phyloP scores from a whole-genome alignment of 2,329 filamentous ascomycete species.

The Fusarium sp. region DNA sequence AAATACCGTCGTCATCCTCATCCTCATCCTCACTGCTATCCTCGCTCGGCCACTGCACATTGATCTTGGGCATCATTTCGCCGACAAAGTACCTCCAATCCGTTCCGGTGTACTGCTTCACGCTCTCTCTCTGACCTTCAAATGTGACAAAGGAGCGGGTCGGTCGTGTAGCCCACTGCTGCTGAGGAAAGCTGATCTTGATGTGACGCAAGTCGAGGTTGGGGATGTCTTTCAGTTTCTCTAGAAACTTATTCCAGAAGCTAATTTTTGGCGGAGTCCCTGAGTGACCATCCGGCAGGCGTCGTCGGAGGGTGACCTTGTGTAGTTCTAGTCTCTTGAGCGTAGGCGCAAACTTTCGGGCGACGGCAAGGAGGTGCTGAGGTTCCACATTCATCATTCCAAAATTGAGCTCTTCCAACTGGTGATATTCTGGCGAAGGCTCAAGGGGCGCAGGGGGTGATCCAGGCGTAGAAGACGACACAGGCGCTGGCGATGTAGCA shows the following conservation, averaged over 20 bases:
- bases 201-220: conserved; percentile 48
- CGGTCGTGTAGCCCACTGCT: conserved; percentile 35
- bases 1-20: conserved; percentile 40
- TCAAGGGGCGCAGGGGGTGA: background rate
- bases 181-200: conserved; percentile 43
- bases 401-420: conserved; percentile 55
- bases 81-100: conserved; percentile 50
- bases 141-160: conserved; percentile 18
- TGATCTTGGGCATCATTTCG: conserved; percentile 39
- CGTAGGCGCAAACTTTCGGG: conserved; percentile 54
- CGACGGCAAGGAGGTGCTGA: conserved; percentile 46
- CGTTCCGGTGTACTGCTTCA: conserved; percentile 45
- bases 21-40: conserved; percentile 23
- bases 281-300: conserved; percentile 5
- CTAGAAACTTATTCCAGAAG: conserved; percentile 54
- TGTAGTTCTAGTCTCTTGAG: conserved; percentile 58
- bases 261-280: conserved; percentile 36
- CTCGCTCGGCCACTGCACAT: conserved; percentile 16
- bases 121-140: background rate
- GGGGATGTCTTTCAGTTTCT: conserved; percentile 44
- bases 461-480: background rate
- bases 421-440: conserved; percentile 44
- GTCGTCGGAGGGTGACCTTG: conserved; percentile 48
- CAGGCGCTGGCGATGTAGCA: background rate
- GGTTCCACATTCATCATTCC: conserved; percentile 49